Evolutionary conservation across 2,329 filamentous ascomycete species (phyloP), one percentile per base, ranked within the genome.

Genomic region (Fusarium citri): DNA sequence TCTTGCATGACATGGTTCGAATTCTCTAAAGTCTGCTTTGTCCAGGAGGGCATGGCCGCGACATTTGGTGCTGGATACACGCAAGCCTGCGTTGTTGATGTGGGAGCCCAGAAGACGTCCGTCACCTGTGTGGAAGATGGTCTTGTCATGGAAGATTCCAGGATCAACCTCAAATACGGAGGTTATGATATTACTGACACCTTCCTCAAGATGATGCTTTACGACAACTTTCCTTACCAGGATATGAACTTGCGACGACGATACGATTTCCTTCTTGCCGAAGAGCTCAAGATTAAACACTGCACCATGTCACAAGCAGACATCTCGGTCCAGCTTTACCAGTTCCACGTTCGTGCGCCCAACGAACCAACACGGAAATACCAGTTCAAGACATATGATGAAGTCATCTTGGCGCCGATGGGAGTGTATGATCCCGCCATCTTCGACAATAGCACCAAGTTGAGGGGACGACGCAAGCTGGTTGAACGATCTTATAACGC

Each of bases 121-220:
- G 92, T 99, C 31, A 95, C 94, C 67, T 99, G 96, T 73, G 94
- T 99, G 14, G 96, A 99, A 75, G 96, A 99, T 79, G 96, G 96
- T 3, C 92, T 99, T 81, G 94, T 93, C 76, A 88, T 97, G 26
- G 96, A 98, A 69, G 95, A 98, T 77, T 99, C 96, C 18, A 89
- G 96, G 18, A 89, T 99, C 77, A 98, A 98, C 78, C 83, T 99
- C 70, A 98, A 99, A 79, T 97, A 92, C 75, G 96, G 96, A 53
- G 96, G 96, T 2, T 90, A 88, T 74, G 96, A 99, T 79, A 92
- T 98, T 40, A 98, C 96, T 0, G 94, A 97, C 74, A 92, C 93
- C 0, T 98, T 99, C 76, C 87, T 97, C 78, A 97, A 96, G 82
- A 98, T 98, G 95, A 94, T 98, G 92, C 88, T 99, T 4, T 94